Base-by-base conservation (phyloP, 108 stramenopile genomes). In the Cyclotella cryptica region DNA sequence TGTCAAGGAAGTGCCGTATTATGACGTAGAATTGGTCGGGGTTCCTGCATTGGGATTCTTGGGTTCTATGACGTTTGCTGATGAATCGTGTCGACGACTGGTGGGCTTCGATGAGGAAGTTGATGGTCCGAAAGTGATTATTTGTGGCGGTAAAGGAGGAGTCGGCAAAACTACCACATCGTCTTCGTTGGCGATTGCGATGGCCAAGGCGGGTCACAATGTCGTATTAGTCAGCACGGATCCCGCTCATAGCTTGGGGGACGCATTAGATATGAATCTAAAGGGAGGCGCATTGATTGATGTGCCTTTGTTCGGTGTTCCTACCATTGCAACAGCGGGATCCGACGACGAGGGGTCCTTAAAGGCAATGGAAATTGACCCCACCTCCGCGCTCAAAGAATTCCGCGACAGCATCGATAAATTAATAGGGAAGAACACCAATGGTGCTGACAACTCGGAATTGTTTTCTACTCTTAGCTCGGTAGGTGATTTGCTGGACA, bases 181-280 rank as follows among this genome's bases (percentile, higher is more conserved):
- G 17, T 86, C 95, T 1, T 84, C 97, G 4, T 72, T 97, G 15
- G 98, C 96, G 0, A 89, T 97, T 14, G 72, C 90, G 51, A 88
- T 98, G 89, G 95, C 95, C 6, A 86, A 90, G 41, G 59, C 85
- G 27, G 98, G 98, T 21, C 92, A 88, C 69, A 92, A 92, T 24
- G 96, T 94, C 1, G 93, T 88, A 8, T 55, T 98, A 17, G 92
- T 98, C 28, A 94, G 93, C 66, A 98, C 98, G 11, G 98, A 98
- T 75, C 98, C 98, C 30, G 98, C 98, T 14, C 98, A 98, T 80
- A 94, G 93, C 68, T 66, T 98, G 29, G 96, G 96, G n/a, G 98
- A 98, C 88, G 98, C 97, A 10, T 69, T 96, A 18, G 91, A 89
- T 60, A 88, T 92, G 71, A 84, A 94, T 58, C 58, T 96, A 30